Conservation (phyloP, 2,329 filamentous ascomycete species). For the Thielaviopsis ethacetica region DNA sequence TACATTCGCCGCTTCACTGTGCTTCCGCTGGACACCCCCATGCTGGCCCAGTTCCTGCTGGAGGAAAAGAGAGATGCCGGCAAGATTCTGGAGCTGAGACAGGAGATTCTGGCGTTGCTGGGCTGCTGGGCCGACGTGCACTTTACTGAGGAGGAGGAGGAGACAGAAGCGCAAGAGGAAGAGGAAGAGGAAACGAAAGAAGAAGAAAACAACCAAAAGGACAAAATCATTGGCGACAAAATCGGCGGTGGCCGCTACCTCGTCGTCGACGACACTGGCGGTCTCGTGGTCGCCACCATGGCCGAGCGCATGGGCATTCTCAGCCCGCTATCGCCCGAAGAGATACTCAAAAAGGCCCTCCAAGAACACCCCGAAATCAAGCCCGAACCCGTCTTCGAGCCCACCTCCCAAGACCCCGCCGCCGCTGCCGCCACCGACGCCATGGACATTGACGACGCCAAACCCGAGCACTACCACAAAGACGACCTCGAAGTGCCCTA, state of each 20-base stretch:
- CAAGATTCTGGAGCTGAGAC: constrained; percentile 71
- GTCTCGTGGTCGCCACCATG: constrained; percentile 64
- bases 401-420: neutral
- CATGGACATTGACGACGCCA: neutral
- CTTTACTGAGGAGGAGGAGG: constrained; percentile 27
- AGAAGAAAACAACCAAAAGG: constrained; percentile 14
- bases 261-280: constrained; percentile 74
- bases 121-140: constrained; percentile 86
- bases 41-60: constrained; percentile 61
- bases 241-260: constrained; percentile 45
- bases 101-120: constrained; percentile 67
- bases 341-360: constrained; percentile 8
- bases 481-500: constrained; percentile 48
- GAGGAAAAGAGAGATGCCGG: constrained; percentile 56
- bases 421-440: neutral
- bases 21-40: constrained; percentile 63
- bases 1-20: constrained; percentile 80
- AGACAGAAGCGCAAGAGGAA: constrained; percentile 8
- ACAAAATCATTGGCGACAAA: constrained; percentile 4
- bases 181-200: constrained; percentile 15
- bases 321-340: constrained; percentile 26
- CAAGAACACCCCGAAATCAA: neutral
- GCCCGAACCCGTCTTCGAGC: neutral
- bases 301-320: constrained; percentile 81
- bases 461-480: constrained; percentile 14